A percentile compares a stretch with the other conserved stretches of the same genome.
Conservation (phyloP, 352 stramenopile genomes). For the Phytophthora chlamydospora region DNA sequence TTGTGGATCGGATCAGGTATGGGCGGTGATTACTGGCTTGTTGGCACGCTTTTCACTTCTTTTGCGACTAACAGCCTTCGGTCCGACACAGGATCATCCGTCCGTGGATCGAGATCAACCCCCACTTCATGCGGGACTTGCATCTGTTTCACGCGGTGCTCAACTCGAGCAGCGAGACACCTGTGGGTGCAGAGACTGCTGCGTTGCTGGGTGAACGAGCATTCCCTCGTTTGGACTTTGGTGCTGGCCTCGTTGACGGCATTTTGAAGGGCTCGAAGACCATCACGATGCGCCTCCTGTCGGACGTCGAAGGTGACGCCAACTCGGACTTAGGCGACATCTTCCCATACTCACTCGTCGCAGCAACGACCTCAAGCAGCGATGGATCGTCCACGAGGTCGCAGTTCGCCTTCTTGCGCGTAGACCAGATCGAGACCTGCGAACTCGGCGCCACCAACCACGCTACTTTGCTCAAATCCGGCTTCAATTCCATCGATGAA, state of each 20-base stretch:
- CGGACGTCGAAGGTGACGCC: slow-evolving; percentile 47
- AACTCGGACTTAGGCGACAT: slow-evolving; percentile 64
- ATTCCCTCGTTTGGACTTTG: slow-evolving; percentile 64
- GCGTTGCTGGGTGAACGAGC: slow-evolving; percentile 21
- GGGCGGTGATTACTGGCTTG: neutral
- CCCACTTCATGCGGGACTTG: slow-evolving; percentile 59
- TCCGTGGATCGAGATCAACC: slow-evolving; percentile 77
- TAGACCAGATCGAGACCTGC: slow-evolving; percentile 43
- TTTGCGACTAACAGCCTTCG: slow-evolving; percentile 1
- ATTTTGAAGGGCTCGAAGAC: slow-evolving; percentile 55
- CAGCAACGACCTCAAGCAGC: slow-evolving; percentile 37
- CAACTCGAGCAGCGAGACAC: neutral
- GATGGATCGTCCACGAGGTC: slow-evolving; percentile 8
- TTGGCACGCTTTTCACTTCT: neutral
- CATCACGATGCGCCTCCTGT: slow-evolving; percentile 72
- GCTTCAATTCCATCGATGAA: slow-evolving; percentile 43
- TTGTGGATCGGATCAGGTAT: slow-evolving; percentile 55
- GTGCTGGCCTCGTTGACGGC: slow-evolving; percentile 44
- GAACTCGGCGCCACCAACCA: slow-evolving; percentile 38
- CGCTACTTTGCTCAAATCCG: slow-evolving; percentile 47
- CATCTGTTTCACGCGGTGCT: slow-evolving; percentile 43
- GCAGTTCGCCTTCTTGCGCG: slow-evolving; percentile 56
- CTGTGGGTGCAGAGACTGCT: slow-evolving; percentile 12
- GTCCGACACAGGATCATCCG: slow-evolving; percentile 47
- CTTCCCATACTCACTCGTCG: slow-evolving; percentile 38